Conservation (phyloP, 768 basidiomycete genomes). For the Coprinellus micaceus region DNA sequence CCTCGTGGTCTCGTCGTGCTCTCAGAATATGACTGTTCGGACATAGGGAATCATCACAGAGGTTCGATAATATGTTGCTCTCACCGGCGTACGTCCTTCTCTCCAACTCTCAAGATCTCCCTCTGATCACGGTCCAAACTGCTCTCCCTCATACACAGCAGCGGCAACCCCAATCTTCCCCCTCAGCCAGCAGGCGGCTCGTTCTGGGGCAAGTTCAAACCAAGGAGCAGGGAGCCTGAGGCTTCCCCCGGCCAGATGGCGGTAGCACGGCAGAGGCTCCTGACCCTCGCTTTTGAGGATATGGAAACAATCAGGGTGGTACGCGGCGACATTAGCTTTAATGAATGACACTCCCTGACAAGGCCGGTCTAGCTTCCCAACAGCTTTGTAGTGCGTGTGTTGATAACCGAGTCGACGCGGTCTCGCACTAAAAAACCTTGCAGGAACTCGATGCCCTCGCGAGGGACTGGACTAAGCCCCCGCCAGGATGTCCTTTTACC, state of each 20-base stretch:
- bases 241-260: conserved; percentile 56
- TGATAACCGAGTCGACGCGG: not conserved
- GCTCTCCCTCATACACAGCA: conserved; percentile 46
- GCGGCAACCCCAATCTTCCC: conserved; percentile 60
- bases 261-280: conserved; percentile 66
- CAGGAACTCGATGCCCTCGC: conserved; percentile 81
- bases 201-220: conserved; percentile 68
- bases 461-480: conserved; percentile 83
- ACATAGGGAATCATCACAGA: conserved; percentile 21
- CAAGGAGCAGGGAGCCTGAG: conserved; percentile 55
- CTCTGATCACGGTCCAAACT: conserved; percentile 28
- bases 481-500: conserved; percentile 71
- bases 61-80: conserved; percentile 56
- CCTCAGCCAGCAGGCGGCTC: conserved; percentile 26
- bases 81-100: conserved; percentile 66
- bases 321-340: conserved; percentile 13
- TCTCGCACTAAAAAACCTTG: conserved; percentile 9
- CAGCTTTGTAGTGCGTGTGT: conserved; percentile 55
- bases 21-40: conserved; percentile 24
- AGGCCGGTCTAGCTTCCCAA: conserved; percentile 55
- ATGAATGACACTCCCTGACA: conserved; percentile 1
- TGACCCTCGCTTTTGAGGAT: conserved; percentile 79
- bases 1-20: conserved; percentile 62
- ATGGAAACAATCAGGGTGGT: conserved; percentile 85
- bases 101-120: conserved; percentile 18